Evolutionary conservation across 257 asterid species (phyloP).

Genomic region (Rubia yunnanensis): DNA sequence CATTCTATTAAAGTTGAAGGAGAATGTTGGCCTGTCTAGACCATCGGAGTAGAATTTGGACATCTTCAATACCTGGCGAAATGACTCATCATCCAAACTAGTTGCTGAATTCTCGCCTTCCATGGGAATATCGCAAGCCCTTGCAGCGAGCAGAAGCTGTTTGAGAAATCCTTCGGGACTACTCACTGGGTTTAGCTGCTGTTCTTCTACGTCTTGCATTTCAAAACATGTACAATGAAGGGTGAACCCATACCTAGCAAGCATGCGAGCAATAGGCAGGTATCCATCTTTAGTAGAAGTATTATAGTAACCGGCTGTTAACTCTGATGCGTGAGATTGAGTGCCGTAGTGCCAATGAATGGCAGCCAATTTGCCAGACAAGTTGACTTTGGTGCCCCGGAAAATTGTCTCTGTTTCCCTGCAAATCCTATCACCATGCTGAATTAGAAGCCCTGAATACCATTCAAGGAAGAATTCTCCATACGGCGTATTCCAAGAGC

Average conservation of each 20-base stretch:
- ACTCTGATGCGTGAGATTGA: slow-evolving; percentile 54
- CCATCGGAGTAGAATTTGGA: slow-evolving; percentile 48
- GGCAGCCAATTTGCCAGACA: slow-evolving; percentile 58
- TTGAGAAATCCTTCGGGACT: slow-evolving; percentile 53
- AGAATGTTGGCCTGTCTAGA: slow-evolving; percentile 35
- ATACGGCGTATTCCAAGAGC: slow-evolving; percentile 53
- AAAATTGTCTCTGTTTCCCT: slow-evolving; percentile 56
- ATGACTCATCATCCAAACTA: slow-evolving; percentile 49
- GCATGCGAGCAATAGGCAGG: slow-evolving; percentile 45
- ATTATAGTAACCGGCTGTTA: slow-evolving; percentile 61
- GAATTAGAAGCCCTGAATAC: slow-evolving; percentile 63
- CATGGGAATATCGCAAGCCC: slow-evolving; percentile 41
- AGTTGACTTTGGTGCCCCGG: slow-evolving; percentile 40
- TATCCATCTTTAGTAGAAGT: slow-evolving; percentile 50
- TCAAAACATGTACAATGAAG: slow-evolving; percentile 58
- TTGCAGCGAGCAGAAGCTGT: slow-evolving; percentile 48
- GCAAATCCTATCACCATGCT: slow-evolving; percentile 72
- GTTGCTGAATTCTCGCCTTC: slow-evolving; percentile 50
- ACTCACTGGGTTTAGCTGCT: slow-evolving; percentile 35
- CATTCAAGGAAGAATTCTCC: slow-evolving; percentile 70
- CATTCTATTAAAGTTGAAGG: slow-evolving; percentile 73
- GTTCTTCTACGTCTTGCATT: slow-evolving; percentile 43
- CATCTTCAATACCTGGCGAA: slow-evolving; percentile 52
- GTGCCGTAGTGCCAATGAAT: slow-evolving; percentile 51
- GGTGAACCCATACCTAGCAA: slow-evolving; percentile 49